Percentiles rank a stretch among this genome's conserved stretches.
Evolutionary conservation across 257 asterid genomes (phyloP).

Genomic region (Lithospermum erythrorhizon): DNA sequence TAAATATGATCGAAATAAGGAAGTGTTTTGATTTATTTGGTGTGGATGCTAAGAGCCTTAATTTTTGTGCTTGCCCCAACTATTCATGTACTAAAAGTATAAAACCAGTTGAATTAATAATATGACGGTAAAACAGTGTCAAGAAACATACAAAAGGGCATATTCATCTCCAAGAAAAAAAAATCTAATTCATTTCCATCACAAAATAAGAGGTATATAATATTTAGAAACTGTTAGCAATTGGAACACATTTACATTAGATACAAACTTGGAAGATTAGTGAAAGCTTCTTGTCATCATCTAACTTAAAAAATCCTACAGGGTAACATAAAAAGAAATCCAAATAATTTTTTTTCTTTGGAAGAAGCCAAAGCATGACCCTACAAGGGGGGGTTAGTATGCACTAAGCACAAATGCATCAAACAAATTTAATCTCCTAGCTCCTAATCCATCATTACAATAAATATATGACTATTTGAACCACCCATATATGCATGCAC

Average conservation of each 20-base stretch:
- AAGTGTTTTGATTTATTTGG: too few species aligned
- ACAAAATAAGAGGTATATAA: conserved; percentile 5
- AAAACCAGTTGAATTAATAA: too few species aligned
- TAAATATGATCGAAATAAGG: too few species aligned
- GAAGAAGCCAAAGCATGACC: conserved; percentile 14
- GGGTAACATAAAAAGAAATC: conserved; percentile 9
- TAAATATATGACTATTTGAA: not conserved
- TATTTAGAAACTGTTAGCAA: conserved; percentile 18
- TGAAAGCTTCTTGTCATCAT: not conserved
- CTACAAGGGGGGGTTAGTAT: conserved; percentile 6
- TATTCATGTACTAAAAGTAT: too few species aligned
- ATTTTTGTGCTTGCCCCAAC: too few species aligned
- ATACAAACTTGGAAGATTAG: conserved; percentile 7
- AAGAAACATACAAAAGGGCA: not conserved
- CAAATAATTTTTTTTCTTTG: conserved; percentile 6
- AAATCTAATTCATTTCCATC: not conserved
- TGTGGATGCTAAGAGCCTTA: too few species aligned
- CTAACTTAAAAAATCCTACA: conserved; percentile 19
- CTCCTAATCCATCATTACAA: conserved; percentile 11
- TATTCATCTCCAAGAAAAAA: not conserved
- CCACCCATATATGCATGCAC: conserved; percentile 16
- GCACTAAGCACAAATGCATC: conserved; percentile 3
- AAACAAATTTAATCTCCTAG: conserved; percentile 11
- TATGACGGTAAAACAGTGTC: too few species aligned
- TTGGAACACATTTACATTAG: conserved; percentile 18